Evolutionary conservation across 192 early-diverging fungal genomes (phyloP).

Genomic region (Lobulomyces angularis): DNA sequence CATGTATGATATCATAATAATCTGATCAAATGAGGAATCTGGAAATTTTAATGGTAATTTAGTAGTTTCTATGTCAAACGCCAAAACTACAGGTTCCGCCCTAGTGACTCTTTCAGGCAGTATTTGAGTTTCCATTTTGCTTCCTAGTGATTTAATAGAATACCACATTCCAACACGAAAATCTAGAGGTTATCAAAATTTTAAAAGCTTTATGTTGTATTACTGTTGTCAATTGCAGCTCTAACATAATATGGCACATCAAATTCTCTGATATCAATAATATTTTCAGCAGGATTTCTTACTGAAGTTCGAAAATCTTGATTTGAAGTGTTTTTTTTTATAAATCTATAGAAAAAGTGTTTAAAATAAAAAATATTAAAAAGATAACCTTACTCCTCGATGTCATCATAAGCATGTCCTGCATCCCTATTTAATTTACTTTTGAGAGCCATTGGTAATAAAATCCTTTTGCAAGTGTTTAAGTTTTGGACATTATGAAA

Average conservation of each 20-base stretch:
- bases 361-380: slow-evolving; percentile 1
- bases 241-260: slow-evolving; percentile 95
- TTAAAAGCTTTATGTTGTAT: slow-evolving; percentile 4
- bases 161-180: slow-evolving; percentile 96
- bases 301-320: too few relatives aligned
- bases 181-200: slow-evolving; percentile 29
- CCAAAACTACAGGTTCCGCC: slow-evolving; percentile 86
- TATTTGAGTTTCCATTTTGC: slow-evolving; percentile 45
- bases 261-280: slow-evolving; percentile 88
- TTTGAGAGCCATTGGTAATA: slow-evolving; percentile 55
- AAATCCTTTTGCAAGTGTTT: slow-evolving; percentile 52
- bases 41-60: slow-evolving; percentile 97
- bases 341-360: too few relatives aligned
- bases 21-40: slow-evolving; percentile 71
- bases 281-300: slow-evolving; percentile 50
- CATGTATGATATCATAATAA: slow-evolving; percentile 99
- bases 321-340: too few relatives aligned
- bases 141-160: slow-evolving; percentile 45
- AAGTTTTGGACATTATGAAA: slow-evolving; percentile 82
- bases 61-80: slow-evolving; percentile 97
- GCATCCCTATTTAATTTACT: slow-evolving; percentile 57
- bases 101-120: slow-evolving; percentile 78
- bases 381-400: slow-evolving; percentile 32
- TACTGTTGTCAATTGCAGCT: slow-evolving; percentile 83
- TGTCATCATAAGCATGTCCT: slow-evolving; percentile 54